Evolutionary conservation across 306 rosid species (phyloP), one percentile per base, ranked within the genome.

Genomic region (Fragaria iinumae): DNA sequence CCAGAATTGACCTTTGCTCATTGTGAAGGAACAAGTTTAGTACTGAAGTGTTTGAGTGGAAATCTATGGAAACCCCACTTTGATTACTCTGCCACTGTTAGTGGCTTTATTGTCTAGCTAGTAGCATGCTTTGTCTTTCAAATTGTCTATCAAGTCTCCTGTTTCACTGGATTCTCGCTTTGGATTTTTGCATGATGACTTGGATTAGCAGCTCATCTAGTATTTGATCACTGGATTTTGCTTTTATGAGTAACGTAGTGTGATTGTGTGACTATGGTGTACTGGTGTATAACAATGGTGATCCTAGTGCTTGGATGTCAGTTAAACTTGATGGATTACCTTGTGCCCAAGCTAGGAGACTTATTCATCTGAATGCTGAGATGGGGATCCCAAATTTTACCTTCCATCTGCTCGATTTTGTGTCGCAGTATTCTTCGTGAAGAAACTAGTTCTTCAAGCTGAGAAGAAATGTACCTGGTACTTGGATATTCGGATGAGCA

Each of bases 1-100:
- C 10, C 70, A 43, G 50, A 44, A 8, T 20, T 74, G 59, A 59
- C 77, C 69, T 60, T 60, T 74, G 44, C 59, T 2, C 13, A 10
- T 29, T 27, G n/a, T 65, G 45, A 44, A 20, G 59, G 70, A 74
- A 29, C 49, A 29, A 36, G n/a, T 39, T 18, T 80, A 55, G 77
- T 72, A 71, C 80, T 5, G 38, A 21, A 73, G 80, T 29, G 8
- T 56, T 81, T 36, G 20, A 82, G 91, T 87, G 93, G 91, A 83
- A 10, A 81, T 85, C 90, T 80, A 87, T 69, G 77, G 27, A 83
- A 75, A 77, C 36, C 50, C 85, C 87, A 89, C 91, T 87, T 80
- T 69, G 53, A 52, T 12, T 73, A 17, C 38, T 5, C 8, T 39
- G 11, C 59, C 47, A 57, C 55, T 41, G 23, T 39, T 39, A 44